Percentiles rank a stretch among this genome's conserved stretches.
These are phyloP conservation scores for Pythium chondricola DNA, from an alignment of 352 stramenopile species.

Conservation along the genomic window DNA sequence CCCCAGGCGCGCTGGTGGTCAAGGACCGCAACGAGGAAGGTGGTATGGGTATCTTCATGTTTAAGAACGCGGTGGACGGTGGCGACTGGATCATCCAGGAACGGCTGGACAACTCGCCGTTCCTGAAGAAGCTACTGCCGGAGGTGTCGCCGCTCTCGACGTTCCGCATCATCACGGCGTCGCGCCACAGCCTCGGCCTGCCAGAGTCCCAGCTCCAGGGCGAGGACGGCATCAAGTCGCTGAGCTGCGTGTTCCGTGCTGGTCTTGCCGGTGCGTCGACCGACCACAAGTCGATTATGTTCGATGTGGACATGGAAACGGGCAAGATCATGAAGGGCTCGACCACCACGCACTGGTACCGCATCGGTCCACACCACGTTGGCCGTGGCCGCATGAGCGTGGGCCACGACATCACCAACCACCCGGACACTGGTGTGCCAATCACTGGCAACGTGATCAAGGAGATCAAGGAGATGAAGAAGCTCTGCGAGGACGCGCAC, in stretches of 20 bases:
- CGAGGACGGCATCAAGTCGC: constrained; percentile 61
- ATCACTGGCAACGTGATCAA: constrained; percentile 87
- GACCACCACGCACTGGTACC: constrained; percentile 97
- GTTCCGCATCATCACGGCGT: constrained; percentile 97
- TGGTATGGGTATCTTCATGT: constrained; percentile 97
- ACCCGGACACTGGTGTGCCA: constrained; percentile 84
- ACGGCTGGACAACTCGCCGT: constrained; percentile 90
- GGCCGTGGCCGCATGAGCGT: constrained; percentile 70
- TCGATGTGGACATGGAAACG: constrained; percentile 95
- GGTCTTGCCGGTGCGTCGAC: constrained; percentile 77
- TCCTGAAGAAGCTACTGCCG: constrained; percentile 90
- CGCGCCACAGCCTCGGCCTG: constrained; percentile 53
- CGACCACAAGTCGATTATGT: constrained; percentile 98
- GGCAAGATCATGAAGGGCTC: constrained; percentile 92
- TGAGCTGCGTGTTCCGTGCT: constrained; percentile 77
- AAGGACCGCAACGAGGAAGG: constrained; percentile 98
- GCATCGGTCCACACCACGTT: constrained; percentile 75
- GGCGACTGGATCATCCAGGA: constrained; percentile 97
- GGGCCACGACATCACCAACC: constrained; percentile 82
- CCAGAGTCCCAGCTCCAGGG: constrained; percentile 38
- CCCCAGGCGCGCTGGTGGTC: constrained; percentile 87
- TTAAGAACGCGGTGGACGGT: constrained; percentile 93
- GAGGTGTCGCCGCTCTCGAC: constrained; percentile 93
- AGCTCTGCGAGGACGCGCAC: constrained; percentile 82
- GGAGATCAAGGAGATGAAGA: constrained; percentile 82